Base-by-base conservation (phyloP, 2,329 filamentous ascomycete species). In the Trichoderma simmonsii region DNA sequence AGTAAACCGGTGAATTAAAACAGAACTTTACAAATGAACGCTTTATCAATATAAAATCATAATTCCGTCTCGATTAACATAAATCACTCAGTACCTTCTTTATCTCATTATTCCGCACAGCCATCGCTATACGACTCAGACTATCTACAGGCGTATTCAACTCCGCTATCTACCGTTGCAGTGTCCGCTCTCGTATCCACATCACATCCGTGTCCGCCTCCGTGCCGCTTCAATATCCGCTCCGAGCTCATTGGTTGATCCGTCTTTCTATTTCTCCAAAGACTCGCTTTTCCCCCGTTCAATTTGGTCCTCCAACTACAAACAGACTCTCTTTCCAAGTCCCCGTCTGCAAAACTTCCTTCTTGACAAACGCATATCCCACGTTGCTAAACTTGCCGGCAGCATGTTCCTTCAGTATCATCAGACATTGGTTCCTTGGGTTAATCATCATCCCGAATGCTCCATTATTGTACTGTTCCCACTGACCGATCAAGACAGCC, bases 391-490 rank as follows among this genome's bases (percentile, higher is more conserved):
- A 54, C 30, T 18, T 61, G 28, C 57, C 67, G 7, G 8, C 28
- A n/a, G 2, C 28, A 36, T 54, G 39, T 43, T 70, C 67, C 21
- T 62, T 57, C 12, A 70, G 5, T 15, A 70, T 24, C 67, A 70
- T 70, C 57, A 70, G 28, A 14, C 56, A 57, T 11, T 62, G 67
- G 36, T 70, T 39, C 28, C 39, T 9, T 6, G n/a, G 36, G 9
- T 62, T 70, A 1, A 12, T 36, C n/a, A 70, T 6, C 6, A 62
- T 1, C 1, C 28, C 67, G 61, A 70, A 70, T n/a, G 57, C 21
- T 28, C 67, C 67, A 15, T 62, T 70, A 18, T 51, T 70, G 24
- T 70, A 70, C 67, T 70, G 67, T 30, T 54, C 54, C 67, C 67
- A 62, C 2, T 15, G 39, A 2, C 67, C 67, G 6, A 70, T 14